Base-by-base conservation (phyloP, 495 filamentous ascomycete species). In the Sabuloglossum arenarium region DNA sequence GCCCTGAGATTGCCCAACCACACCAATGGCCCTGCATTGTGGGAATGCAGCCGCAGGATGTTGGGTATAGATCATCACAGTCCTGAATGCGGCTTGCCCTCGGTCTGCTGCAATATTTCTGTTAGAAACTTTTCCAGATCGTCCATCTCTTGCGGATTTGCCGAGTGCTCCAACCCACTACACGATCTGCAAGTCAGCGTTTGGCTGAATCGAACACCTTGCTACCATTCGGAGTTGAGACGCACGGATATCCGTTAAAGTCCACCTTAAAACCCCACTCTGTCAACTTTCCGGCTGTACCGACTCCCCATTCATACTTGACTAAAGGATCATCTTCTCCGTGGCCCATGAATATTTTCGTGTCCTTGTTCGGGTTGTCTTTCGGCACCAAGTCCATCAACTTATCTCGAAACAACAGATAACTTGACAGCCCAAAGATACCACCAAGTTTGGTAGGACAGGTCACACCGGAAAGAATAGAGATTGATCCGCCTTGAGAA, bases 311-410 rank as follows among this genome's bases (percentile, higher is more conserved):
- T 32, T 72, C 63, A 30, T 75, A 72, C 58, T 72, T 75, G 1
- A 98, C 85, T 19, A 93, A 69, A 11, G 67, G 69, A 68, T 98
- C 91, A 0, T 66, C 67, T 58, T 79, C 73, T 16, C 90, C 90
- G 60, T 98, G 90, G 9, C 78, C 88, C 75, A 94, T 79, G 68
- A 93, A 93, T 53, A 95, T 80, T 0, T 82, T 82, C 1, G 88
- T 95, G 3, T 81, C 70, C 67, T 83, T 79, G 67, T 94, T 95
- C 55, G 77, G 68, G 59, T 73, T 77, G 23, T 80, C 76, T 56
- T 74, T 71, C 0, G 85, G 75, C 27, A 82, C 68, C 53, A 82
- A 74, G 39, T 77, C 75, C 64, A 77, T 70, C 61, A 94, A 70
- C 61, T 86, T 89, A 53, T 76, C 71, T 61, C 79, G 79, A 50